Evolutionary conservation across 352 stramenopile species (phyloP), one percentile per base, ranked within the genome.

Genomic region (Plasmopara muralis): DNA sequence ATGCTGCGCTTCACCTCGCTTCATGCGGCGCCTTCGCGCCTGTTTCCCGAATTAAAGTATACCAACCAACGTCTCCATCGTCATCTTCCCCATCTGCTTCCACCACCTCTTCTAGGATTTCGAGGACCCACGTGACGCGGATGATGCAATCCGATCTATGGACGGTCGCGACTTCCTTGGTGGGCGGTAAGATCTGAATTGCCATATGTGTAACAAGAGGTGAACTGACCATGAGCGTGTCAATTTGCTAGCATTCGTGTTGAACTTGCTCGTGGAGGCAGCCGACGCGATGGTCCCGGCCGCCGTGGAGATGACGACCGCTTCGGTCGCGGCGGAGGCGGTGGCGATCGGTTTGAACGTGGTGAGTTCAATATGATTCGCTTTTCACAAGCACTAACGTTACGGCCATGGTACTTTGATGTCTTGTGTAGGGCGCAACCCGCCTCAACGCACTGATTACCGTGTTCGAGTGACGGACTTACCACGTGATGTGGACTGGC

Each of bases 61-160:
- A 25, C 64, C 50, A 72, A 72, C 64, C 64, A 74, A 77, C 68
- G 62, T 59, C 73, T 74, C 62, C 68, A 61, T 69, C 62, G 53
- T 74, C 63, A 65, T 68, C 69, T 50, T 68, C 60, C 69, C 64
- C 68, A 62, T 72, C 64, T 55, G 48, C 72, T 25, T 25, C 20
- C 20, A 25, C 20, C 20, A 69, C 68, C 62, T 68, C 64, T 74
- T 72, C 66, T 83, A 93, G 83, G 83, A 93, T 67, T 93, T 91
- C 46, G 83, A 93, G 77, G 83, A 93, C 74, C 83, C 83, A 52
- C 80, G 83, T 60, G 83, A 93, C 55, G 83, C 83, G 49, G 83
- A 93, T 43, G 83, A 93, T 53, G 76, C 83, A 41, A 93, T 93
- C 66, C 79, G 77, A 62, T 85, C 75, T 16, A 91, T 93, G 80